phyloP scores from a whole-genome alignment of 192 early-diverging fungal species.

The Helicostylum pulchrum region DNA sequence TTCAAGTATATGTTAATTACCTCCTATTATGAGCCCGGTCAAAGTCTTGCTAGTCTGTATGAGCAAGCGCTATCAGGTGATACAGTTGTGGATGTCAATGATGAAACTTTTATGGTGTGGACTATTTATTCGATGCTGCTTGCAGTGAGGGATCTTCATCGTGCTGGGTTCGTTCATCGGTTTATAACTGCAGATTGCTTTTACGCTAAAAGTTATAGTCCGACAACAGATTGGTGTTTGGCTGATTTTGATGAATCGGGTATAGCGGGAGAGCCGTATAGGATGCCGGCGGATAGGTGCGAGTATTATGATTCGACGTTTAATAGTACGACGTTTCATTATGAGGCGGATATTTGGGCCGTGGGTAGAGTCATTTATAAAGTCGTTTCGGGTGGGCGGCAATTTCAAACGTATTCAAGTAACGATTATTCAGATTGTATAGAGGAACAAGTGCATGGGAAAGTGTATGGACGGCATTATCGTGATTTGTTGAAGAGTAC shows the following conservation, averaged over 20 bases:
- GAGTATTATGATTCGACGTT: not conserved
- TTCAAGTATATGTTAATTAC: not conserved
- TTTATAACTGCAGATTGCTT: not conserved
- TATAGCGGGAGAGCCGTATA: not conserved
- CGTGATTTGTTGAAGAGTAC: no score
- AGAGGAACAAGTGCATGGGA: no score
- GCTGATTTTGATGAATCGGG: conserved; percentile 2
- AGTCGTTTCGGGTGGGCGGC: not conserved
- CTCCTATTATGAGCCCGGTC: not conserved
- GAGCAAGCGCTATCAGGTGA: not conserved
- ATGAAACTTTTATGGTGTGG: conserved; percentile 6
- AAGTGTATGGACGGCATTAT: no score
- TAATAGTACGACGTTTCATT: not conserved
- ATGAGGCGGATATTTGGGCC: not conserved
- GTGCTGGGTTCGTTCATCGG: not conserved
- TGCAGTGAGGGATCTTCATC: conserved; percentile 1
- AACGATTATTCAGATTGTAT: no score
- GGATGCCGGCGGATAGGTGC: not conserved
- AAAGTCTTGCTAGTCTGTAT: not conserved
- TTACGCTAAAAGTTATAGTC: not conserved
- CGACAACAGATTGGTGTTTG: conserved; percentile 4
- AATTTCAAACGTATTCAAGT: no score
- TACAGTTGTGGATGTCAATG: not conserved
- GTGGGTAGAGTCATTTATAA: not conserved
- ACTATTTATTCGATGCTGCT: not conserved